Evolutionary conservation across 805 yeast genomes (phyloP).

Genomic region (Saccharomycopsis microspora): DNA sequence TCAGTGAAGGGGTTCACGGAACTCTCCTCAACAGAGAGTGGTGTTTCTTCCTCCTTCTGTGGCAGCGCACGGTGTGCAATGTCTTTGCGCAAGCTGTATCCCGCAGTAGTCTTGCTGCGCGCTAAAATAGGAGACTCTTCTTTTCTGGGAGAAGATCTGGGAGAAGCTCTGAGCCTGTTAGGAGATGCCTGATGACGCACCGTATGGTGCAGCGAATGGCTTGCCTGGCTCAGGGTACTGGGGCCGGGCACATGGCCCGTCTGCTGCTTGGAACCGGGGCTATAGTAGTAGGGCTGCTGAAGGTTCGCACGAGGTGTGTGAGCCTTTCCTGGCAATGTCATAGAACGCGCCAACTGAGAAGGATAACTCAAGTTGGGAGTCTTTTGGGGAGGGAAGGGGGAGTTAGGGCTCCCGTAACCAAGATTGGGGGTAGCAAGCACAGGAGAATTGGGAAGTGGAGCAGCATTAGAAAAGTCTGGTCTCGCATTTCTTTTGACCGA

Average conservation of each 20-base stretch:
- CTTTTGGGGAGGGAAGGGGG: too few species aligned
- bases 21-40: too few species aligned
- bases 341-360: too few species aligned
- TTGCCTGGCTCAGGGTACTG: background rate
- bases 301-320: background rate
- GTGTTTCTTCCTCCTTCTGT: background rate
- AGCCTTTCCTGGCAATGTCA: too few species aligned
- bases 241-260: background rate
- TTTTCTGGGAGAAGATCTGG: background rate
- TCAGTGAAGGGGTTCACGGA: background rate
- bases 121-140: background rate
- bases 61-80: background rate
- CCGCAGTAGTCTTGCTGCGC: background rate
- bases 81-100: background rate
- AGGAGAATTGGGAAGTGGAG: background rate
- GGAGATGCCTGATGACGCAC: background rate
- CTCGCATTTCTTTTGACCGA: conserved; percentile 3
- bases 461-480: background rate
- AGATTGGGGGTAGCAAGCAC: background rate
- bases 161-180: background rate
- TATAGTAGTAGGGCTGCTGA: conserved; percentile 1
- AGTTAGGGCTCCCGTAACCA: too few species aligned
- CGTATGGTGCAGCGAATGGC: background rate
- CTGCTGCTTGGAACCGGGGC: background rate
- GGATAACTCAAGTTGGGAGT: too few species aligned